Percentiles rank a stretch among this genome's conserved stretches.
phyloP scores from a whole-genome alignment of 768 basidiomycete genomes.

The Lentinus brumalis region DNA sequence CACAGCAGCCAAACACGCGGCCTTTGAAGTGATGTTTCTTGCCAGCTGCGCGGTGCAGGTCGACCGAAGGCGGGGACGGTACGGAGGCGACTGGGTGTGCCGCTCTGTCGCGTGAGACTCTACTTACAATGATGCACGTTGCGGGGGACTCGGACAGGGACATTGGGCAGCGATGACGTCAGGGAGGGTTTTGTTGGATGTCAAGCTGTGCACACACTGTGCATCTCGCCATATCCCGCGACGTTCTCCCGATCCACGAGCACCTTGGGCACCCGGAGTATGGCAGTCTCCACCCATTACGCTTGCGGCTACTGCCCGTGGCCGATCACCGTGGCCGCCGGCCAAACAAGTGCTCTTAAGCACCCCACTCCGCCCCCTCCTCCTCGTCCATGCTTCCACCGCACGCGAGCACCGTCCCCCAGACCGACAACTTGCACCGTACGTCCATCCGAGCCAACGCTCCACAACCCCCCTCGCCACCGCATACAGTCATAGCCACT shows the following conservation, averaged over 20 bases:
- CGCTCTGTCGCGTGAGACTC: too few species aligned
- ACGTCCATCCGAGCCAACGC: not conserved
- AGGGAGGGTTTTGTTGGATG: not conserved
- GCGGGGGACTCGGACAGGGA: not conserved
- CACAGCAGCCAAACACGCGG: constrained; percentile 12
- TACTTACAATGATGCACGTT: not conserved
- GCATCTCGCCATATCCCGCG: not conserved
- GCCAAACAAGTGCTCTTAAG: not conserved
- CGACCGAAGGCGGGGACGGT: too few species aligned
- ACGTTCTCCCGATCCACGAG: constrained; percentile 8
- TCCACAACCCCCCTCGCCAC: constrained; percentile 1
- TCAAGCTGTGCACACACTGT: not conserved
- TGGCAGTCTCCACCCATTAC: constrained; percentile 20
- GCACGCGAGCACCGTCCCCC: not conserved
- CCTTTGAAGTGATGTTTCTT: too few species aligned
- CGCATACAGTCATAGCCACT: not conserved
- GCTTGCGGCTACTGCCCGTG: constrained; percentile 5
- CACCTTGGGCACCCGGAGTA: constrained; percentile 5
- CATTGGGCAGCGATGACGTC: not conserved
- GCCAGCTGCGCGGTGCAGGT: too few species aligned
- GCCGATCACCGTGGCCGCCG: constrained; percentile 10
- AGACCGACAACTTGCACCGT: not conserved
- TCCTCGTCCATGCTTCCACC: not conserved
- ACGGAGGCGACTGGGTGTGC: too few species aligned
- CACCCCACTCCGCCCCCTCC: not conserved